These are phyloP conservation scores for Chlamydomonas incerta DNA, from an alignment of 139 green algal species.

Conservation along the genomic window DNA sequence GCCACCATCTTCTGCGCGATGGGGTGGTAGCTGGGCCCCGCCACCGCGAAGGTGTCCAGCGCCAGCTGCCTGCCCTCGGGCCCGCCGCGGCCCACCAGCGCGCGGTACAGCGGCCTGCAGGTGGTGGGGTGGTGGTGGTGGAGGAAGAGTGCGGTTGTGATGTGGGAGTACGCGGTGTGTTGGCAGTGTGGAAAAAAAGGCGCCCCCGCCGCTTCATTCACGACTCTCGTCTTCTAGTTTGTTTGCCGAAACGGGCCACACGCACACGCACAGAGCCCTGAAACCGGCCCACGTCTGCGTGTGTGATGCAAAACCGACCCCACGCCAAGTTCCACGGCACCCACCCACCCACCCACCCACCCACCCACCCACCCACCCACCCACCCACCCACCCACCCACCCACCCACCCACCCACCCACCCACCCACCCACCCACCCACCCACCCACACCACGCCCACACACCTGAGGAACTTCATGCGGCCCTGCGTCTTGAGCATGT, in stretches of 20 bases:
- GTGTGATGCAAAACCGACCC: too few relatives aligned
- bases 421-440: not conserved
- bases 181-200: too few relatives aligned
- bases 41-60: slow-evolving; percentile 71
- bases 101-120: slow-evolving; percentile 78
- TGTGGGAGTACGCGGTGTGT: too few relatives aligned
- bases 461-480: slow-evolving; percentile 61
- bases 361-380: not conserved
- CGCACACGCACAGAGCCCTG: too few relatives aligned
- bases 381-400: not conserved
- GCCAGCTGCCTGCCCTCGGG: slow-evolving; percentile 60
- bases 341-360: too few relatives aligned
- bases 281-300: too few relatives aligned
- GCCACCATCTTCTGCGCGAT: slow-evolving; percentile 90
- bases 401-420: not conserved
- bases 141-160: not conserved
- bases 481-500: slow-evolving; percentile 73
- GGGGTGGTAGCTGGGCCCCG: slow-evolving; percentile 80
- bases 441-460: too few relatives aligned
- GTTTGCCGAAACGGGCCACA: too few relatives aligned
- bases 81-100: slow-evolving; percentile 61
- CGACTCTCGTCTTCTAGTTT: too few relatives aligned
- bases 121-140: not conserved
- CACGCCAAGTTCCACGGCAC: too few relatives aligned
- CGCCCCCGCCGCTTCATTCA: too few relatives aligned